Conservation (phyloP, 2,329 filamentous ascomycete genomes). For the Amylocarpus encephaloides region DNA sequence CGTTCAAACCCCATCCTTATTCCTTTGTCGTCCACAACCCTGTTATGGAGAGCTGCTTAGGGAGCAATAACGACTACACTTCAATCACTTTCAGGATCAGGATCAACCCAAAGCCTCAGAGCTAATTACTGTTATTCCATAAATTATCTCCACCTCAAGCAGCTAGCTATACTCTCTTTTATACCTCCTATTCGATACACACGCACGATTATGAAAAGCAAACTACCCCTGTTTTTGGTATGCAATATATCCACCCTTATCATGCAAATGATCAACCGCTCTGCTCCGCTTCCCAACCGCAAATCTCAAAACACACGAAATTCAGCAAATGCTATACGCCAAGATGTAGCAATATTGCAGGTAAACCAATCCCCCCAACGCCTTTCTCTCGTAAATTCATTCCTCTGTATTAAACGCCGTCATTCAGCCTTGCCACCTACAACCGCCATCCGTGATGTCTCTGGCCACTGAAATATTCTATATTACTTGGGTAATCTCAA, state of each 20-base stretch:
- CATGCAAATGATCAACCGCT: not conserved
- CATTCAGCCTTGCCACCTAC: too few species aligned
- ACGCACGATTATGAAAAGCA: not conserved
- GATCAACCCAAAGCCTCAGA: too few species aligned
- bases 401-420: too few species aligned
- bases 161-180: not conserved
- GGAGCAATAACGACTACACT: too few species aligned
- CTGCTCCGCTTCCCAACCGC: not conserved
- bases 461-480: too few species aligned
- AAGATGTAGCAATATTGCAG: too few species aligned
- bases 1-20: too few species aligned
- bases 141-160: not conserved
- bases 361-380: not conserved
- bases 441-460: too few species aligned
- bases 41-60: too few species aligned
- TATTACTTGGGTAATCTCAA: too few species aligned
- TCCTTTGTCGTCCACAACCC: too few species aligned
- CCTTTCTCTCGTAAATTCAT: not conserved
- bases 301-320: not conserved
- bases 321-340: not conserved
- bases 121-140: not conserved
- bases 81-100: too few species aligned
- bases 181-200: not conserved
- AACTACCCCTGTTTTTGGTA: not conserved
- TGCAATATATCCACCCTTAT: constrained; percentile 4